phyloP scores from a whole-genome alignment of 768 basidiomycete genomes.

The Boletus reticuloceps region DNA sequence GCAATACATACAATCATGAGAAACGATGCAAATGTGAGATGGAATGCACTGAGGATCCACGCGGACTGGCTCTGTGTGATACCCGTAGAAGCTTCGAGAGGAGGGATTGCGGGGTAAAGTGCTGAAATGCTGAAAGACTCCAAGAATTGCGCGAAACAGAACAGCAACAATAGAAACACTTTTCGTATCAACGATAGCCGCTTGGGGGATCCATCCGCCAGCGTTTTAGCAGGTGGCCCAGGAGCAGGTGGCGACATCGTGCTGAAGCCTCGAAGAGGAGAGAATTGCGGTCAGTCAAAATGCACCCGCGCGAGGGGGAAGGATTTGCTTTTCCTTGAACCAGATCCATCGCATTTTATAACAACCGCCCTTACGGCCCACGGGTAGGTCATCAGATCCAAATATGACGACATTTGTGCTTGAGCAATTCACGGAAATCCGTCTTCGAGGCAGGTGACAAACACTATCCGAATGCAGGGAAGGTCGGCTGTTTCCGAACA shows the following conservation, averaged over 20 bases:
- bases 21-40: constrained; percentile 47
- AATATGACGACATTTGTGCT: not conserved
- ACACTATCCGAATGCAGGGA: not conserved
- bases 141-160: too few relatives aligned
- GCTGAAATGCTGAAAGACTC: too few relatives aligned
- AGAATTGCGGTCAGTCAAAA: too few relatives aligned
- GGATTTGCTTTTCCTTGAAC: not conserved
- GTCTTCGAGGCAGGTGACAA: too few relatives aligned
- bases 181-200: too few relatives aligned
- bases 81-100: not conserved
- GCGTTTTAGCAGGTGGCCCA: not conserved
- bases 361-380: too few relatives aligned
- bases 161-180: too few relatives aligned
- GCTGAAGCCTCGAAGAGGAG: not conserved
- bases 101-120: too few relatives aligned
- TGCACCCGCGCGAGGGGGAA: too few relatives aligned
- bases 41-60: constrained; percentile 45
- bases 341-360: not conserved
- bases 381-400: too few relatives aligned
- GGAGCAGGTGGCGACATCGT: constrained; percentile 7
- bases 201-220: not conserved
- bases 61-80: constrained; percentile 10
- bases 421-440: not conserved
- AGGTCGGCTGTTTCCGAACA: not conserved
- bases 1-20: constrained; percentile 21